Evolutionary conservation across 2,329 filamentous ascomycete species (phyloP), one percentile per base, ranked within the genome.

Genomic region (Endocalyx cinctus): DNA sequence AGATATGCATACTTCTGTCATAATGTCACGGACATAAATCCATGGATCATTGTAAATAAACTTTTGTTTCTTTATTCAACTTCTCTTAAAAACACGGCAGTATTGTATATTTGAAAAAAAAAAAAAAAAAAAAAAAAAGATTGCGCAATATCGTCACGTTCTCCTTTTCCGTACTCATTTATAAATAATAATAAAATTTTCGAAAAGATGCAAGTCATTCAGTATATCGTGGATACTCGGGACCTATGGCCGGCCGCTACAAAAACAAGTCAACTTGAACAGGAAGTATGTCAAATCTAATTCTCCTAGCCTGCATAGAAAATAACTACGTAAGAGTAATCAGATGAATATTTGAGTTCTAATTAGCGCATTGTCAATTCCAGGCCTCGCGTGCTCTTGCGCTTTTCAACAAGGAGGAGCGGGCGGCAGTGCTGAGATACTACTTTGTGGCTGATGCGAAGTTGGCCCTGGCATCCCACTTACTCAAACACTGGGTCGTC

Each of bases 401-500:
- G 7, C 63, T 81, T 17, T 64, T 82, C 30, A 58, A 64, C 2
- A 47, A 60, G 2, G 60, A 72, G 8, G 82, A 87, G 54, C 74
- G 72, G 40, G 56, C 69, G 32, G 59, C 62, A 11, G 72, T 81
- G 19, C 67, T 79, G 7, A 67, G 67, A 37, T 86, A 77, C 62
- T 75, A 77, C 62, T 77, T 81, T 56, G 64, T 82, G 47, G 68
- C 74, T 52, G 85, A 89, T 60, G 84, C 84, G 33, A 84, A 83
- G 54, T 82, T 88, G 72, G 74, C 75, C 30, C 69, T 90, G 26
- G 82, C 63, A 16, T 89, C 84, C 13, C 74, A 80, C 27, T 71
- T 90, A 31, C 67, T 89, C 39, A 90, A 90, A 64, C 80, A 82
- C 35, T 71, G 80, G 46, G 79, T 75, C 50, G 74, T 88, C 43